Percentiles rank a stretch among this genome's conserved stretches.
Conservation (phyloP, 2,329 filamentous ascomycete genomes). For the Coleophoma eucalyptorum region DNA sequence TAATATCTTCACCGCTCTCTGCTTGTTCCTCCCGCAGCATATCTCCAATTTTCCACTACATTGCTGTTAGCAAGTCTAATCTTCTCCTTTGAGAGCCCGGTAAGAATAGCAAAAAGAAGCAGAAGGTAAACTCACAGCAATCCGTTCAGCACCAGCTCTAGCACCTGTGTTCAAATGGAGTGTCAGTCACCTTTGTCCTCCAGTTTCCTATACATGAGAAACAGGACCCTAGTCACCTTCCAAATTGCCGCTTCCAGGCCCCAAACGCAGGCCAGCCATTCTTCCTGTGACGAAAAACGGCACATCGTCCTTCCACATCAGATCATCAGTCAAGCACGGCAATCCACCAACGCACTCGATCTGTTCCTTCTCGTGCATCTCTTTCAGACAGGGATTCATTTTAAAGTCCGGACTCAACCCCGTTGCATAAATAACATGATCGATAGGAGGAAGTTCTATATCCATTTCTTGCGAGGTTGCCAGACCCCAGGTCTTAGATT, state of each 20-base stretch:
- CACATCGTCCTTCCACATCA: constrained; percentile 71
- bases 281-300: constrained; percentile 70
- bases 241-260: constrained; percentile 70
- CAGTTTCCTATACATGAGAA: too few species aligned
- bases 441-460: constrained; percentile 40
- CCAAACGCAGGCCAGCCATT: constrained; percentile 63
- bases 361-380: constrained; percentile 54
- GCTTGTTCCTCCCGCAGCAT: not conserved
- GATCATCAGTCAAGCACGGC: constrained; percentile 70
- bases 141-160: constrained; percentile 67
- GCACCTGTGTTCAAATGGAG: constrained; percentile 37
- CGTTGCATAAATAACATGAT: constrained; percentile 48
- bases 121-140: not conserved
- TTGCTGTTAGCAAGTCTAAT: not conserved
- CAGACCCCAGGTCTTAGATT: not conserved
- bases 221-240: constrained; percentile 38
- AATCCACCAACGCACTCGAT: constrained; percentile 61
- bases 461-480: constrained; percentile 8
- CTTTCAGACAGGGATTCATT: constrained; percentile 56
- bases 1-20: not conserved
- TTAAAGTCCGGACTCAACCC: constrained; percentile 63
- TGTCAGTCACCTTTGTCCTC: too few species aligned
- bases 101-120: not conserved
- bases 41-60: constrained; percentile 1
- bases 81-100: not conserved